A percentile compares a stretch with the other conserved stretches of the same genome.
Conservation (phyloP, 148 eudicot genomes). For the Silene latifolia region DNA sequence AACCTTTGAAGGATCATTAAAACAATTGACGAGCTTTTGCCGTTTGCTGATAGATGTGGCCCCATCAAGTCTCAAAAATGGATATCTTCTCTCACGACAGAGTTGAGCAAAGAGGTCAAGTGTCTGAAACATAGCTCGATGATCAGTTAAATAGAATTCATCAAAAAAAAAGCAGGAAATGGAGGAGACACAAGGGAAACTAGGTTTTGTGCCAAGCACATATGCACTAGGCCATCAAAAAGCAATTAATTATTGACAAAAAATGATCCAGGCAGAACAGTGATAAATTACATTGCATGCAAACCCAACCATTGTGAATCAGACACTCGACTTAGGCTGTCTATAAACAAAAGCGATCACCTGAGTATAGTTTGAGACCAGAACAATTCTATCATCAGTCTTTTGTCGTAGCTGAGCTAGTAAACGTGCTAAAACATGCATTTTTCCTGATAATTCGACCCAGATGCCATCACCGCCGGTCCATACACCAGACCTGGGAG, state of each 20-base stretch:
- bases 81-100: conserved; percentile 98
- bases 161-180: background rate
- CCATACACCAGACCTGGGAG: conserved; percentile 89
- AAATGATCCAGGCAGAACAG: background rate
- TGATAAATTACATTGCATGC: background rate
- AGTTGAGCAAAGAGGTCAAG: conserved; percentile 96
- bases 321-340: background rate
- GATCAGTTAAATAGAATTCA: conserved; percentile 10
- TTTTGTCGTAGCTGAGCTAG: conserved; percentile 73
- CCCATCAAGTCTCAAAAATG: conserved; percentile 91
- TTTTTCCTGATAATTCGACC: conserved; percentile 98
- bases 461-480: conserved; percentile 87
- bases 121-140: conserved; percentile 47
- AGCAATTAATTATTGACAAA: background rate
- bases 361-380: conserved; percentile 99
- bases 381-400: conserved; percentile 97
- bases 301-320: conserved; percentile 3
- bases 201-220: background rate
- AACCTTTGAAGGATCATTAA: conserved; percentile 94
- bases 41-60: conserved; percentile 85
- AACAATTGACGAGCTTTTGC: conserved; percentile 88
- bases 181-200: background rate
- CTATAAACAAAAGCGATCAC: conserved; percentile 28
- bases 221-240: conserved; percentile 2
- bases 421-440: conserved; percentile 91